Base-by-base conservation (phyloP, 495 filamentous ascomycete species). In the Xylaria flabelliformis region DNA sequence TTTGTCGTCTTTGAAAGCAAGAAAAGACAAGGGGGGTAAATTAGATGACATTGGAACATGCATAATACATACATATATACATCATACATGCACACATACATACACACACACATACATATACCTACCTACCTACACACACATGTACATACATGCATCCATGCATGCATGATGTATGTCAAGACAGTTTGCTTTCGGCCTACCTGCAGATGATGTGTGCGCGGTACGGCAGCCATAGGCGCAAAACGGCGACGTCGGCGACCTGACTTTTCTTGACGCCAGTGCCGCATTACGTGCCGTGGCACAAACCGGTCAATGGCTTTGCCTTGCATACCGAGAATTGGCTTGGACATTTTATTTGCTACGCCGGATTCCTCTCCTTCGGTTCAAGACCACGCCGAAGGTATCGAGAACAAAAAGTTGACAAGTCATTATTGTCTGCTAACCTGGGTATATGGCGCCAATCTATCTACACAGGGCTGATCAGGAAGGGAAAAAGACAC, bases 221-320 rank as follows among this genome's bases (percentile, higher is more conserved):
- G 32, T 39, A 36, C 58, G 56, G 34, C 42, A 63, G 39, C 39
- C n/a, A 63, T 10, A 63, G 61, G 65, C 24, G 46, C 65, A 34
- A 29, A 67, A 67, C 65, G 65, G 65, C 48, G 65, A 67, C 65
- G 65, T 67, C 65, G 65, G 65, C 65, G 65, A 67, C 65, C 65
- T 67, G 50, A 24, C 6, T 39, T 39, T 8, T 39, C 7, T 32
- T 44, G 65, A 51, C 65, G 65, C 36, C 65, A 56, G 65, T 53
- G 53, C 44, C 48, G 64, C 32, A 67, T n/a, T 21, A 56, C 65
- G 19, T 42, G 42, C 21, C 50, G 48, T 67, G 34, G 44, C 48
- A 55, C 29, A 44, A 36, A 29, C 65, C 50, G 65, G 65, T 56
- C 50, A 56, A 67, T 67, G 65, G 50, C 65, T 42, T 67, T 67